These are phyloP conservation scores for Emericellopsis atlantica DNA, from an alignment of 2,329 filamentous ascomycete species.

Conservation along the genomic window DNA sequence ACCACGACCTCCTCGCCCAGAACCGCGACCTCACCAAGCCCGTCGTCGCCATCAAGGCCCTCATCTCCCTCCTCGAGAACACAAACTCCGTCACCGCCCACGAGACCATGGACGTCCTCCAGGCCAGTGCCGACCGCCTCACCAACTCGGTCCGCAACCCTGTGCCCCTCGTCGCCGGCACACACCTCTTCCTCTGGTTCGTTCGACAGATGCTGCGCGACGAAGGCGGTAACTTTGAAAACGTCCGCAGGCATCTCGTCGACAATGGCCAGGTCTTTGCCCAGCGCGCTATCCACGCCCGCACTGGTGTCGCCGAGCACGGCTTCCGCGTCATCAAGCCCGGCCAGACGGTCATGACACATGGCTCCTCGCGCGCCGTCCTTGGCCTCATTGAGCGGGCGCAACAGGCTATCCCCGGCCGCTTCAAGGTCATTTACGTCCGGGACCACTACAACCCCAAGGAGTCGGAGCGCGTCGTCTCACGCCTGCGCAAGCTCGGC, in stretches of 20 bases:
- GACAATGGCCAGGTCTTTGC: slow-evolving; percentile 82
- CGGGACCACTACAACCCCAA: slow-evolving; percentile 38
- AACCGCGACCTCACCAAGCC: slow-evolving; percentile 90
- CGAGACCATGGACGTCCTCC: slow-evolving; percentile 82
- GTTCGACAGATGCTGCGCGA: slow-evolving; percentile 62
- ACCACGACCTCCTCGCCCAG: slow-evolving; percentile 38
- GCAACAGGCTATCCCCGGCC: slow-evolving; percentile 40
- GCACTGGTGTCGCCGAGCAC: slow-evolving; percentile 69
- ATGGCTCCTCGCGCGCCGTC: slow-evolving; percentile 78
- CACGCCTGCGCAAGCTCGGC: slow-evolving; percentile 56
- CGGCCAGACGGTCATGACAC: slow-evolving; percentile 73
- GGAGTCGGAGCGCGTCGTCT: slow-evolving; percentile 61
- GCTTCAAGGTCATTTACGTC: slow-evolving; percentile 79
- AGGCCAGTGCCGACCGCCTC: slow-evolving; percentile 63
- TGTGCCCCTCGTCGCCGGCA: slow-evolving; percentile 84
- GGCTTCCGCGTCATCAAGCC: slow-evolving; percentile 70
- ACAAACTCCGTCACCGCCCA: slow-evolving; percentile 76
- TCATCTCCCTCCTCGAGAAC: slow-evolving; percentile 75
- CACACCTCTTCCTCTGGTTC: slow-evolving; percentile 91
- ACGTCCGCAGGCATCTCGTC: slow-evolving; percentile 70
- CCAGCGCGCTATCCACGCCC: slow-evolving; percentile 69
- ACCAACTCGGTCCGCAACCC: slow-evolving; percentile 75
- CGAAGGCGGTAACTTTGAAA: slow-evolving; percentile 52
- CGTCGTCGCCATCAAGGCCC: slow-evolving; percentile 82
- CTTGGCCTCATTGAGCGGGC: slow-evolving; percentile 64